Percentiles rank a stretch among this genome's conserved stretches.
Evolutionary conservation across 768 basidiomycete species (phyloP).

Genomic region (Leccinum fibrillosum): DNA sequence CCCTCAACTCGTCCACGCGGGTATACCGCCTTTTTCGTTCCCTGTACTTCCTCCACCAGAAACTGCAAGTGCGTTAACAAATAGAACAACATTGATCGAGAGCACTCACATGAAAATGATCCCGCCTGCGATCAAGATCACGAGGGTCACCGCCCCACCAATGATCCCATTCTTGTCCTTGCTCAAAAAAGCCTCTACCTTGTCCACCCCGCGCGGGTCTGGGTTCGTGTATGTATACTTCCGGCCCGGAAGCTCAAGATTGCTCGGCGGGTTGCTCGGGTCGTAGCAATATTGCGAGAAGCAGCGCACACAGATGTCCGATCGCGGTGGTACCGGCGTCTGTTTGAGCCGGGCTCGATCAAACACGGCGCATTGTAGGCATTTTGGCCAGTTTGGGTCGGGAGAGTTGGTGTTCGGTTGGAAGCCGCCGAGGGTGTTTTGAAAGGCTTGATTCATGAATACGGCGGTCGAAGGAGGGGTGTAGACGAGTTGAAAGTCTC

Average conservation of each 20-base stretch:
- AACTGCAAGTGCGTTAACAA: slow-evolving; percentile 10
- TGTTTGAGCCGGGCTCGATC: slow-evolving; percentile 49
- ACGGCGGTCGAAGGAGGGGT: too few species aligned
- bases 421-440: too few species aligned
- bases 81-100: neutral
- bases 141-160: slow-evolving; percentile 41
- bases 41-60: slow-evolving; percentile 28
- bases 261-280: slow-evolving; percentile 58
- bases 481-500: slow-evolving; percentile 59
- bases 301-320: slow-evolving; percentile 54
- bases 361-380: slow-evolving; percentile 62
- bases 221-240: slow-evolving; percentile 50
- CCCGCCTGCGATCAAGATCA: slow-evolving; percentile 37
- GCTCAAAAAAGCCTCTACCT: slow-evolving; percentile 42
- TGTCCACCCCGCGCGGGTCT: slow-evolving; percentile 45
- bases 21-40: slow-evolving; percentile 21
- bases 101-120: slow-evolving; percentile 35
- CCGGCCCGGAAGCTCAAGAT: slow-evolving; percentile 36
- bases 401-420: slow-evolving; percentile 54
- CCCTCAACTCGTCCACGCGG: slow-evolving; percentile 27
- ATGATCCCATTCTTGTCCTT: slow-evolving; percentile 46
- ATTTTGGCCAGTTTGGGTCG: slow-evolving; percentile 52
- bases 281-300: slow-evolving; percentile 58
- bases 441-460: too few species aligned
- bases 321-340: slow-evolving; percentile 35